Percentiles rank a stretch among this genome's conserved stretches.
phyloP scores from a whole-genome alignment of 1,284 basidiomycete species.

The Leccinum griseonigrum region DNA sequence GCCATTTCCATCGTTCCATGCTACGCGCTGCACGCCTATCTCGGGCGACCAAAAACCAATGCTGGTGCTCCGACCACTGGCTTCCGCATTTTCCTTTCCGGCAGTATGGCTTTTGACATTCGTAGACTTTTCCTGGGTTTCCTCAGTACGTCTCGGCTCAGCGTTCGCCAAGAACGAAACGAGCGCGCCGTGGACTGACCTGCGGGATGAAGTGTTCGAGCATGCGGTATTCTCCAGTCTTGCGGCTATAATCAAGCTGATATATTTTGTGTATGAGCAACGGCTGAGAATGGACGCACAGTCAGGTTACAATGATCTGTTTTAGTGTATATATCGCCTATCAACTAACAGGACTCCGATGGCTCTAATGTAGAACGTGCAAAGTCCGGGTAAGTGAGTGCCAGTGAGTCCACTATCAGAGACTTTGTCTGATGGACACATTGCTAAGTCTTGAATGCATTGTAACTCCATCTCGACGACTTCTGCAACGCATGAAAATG shows the following conservation, averaged over 20 bases:
- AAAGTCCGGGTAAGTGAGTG: no score
- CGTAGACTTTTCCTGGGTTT: slow-evolving; percentile 54
- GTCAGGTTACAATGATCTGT: no score
- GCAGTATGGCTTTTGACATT: slow-evolving; percentile 35
- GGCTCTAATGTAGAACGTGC: no score
- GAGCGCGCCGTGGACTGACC: slow-evolving; percentile 35
- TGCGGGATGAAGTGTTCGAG: slow-evolving; percentile 79
- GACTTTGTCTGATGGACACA: no score
- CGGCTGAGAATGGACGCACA: slow-evolving; percentile 44
- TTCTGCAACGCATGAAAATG: no score
- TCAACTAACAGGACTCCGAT: no score
- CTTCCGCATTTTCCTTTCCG: slow-evolving; percentile 28
- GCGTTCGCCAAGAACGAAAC: background rate
- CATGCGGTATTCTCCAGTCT: slow-evolving; percentile 74
- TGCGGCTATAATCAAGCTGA: slow-evolving; percentile 82
- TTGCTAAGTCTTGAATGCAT: no score
- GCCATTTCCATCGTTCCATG: slow-evolving; percentile 78
- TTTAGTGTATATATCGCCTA: no score
- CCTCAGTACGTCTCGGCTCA: slow-evolving; percentile 37
- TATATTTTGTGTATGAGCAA: slow-evolving; percentile 78
- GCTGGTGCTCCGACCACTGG: slow-evolving; percentile 25
- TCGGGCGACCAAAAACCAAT: slow-evolving; percentile 75
- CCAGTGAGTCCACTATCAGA: no score
- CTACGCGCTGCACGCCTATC: slow-evolving; percentile 71
- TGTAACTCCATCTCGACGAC: no score